Base-by-base conservation (phyloP, 2,329 filamentous ascomycete genomes). In the Colletotrichum phormii region DNA sequence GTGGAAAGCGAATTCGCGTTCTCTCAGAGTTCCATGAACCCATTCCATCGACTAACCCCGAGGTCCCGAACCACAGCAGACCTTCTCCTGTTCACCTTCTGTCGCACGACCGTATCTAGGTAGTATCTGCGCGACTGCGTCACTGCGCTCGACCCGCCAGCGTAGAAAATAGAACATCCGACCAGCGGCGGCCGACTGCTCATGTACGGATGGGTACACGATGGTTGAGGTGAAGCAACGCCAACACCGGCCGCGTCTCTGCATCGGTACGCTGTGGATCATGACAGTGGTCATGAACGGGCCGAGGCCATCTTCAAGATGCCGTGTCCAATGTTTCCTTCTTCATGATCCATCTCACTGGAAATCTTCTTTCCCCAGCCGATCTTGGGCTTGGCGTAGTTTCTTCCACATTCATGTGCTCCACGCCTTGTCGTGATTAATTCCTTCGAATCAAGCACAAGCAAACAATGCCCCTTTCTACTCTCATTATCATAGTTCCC, bases 51-150 rank as follows among this genome's bases (percentile, higher is more conserved):
- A 42, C 37, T 42, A 15, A 42, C 15, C 15, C 37, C 37, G 37
- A 42, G 15, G 37, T 22, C 62, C 26, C 13, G n/a, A n/a, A 29
- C 29, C 49, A 33, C 9, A n/a, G 46, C 26, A n/a, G n/a, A 13
- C 31, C 46, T 35, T 49, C 18, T 33, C 29, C 59, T 51, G 18
- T 35, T 5, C 12, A 22, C 58, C 12, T 37, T 26, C 26, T 15
- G 64, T 71, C 63, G 68, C 49, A 61, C 63, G 33, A 55, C 55
- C 62, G 15, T 49, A 55, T 67, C 62, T 35, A 42, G 37, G 37
- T 42, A 42, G 37, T 42, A 42, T 42, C 37, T 42, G 37, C 37
- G 15, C 37, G 37, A 67, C 63, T 29, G 55, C 13, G 67, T 71
- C 55, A 26, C 54, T 71, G 37, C 22, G n/a, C 51, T 49, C 51